Base-by-base conservation (phyloP, 2,329 filamentous ascomycete genomes). In the Dothideomycetes sp. region DNA sequence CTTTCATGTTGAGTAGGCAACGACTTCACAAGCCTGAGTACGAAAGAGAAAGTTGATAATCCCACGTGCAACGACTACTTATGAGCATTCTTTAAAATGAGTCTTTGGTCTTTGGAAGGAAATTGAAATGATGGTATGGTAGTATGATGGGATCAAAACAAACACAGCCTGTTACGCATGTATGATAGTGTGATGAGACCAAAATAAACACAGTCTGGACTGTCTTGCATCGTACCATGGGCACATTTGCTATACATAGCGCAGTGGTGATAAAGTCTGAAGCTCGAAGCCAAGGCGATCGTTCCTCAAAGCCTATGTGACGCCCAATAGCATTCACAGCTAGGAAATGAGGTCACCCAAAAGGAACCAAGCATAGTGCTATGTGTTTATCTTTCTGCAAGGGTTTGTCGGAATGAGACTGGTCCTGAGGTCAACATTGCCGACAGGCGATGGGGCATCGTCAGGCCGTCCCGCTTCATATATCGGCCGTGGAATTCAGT, bases 21-120 rank as follows among this genome's bases (percentile, higher is more conserved):
- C 17, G 17, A 22, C 31, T 24, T 42, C n/a, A 34, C 33, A 34
- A 34, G 38, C 30, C 16, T 17, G 27, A 40, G 10, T 30, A 31
- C 30, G 32, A 34, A 32, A 37, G n/a, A 37, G 31, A 44, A 40
- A 44, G 31, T 42, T 41, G 31, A 36, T 37, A 19, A 9, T 17
- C 17, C 5, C 31, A n/a, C 36, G 17, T 19, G 27, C 22, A 33
- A 18, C 27, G 34, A 38, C 8, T 30, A 15, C n/a, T 34, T 38
- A 22, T 11, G 14, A 27, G 14, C 43, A 39, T 16, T 35, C 14
- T 4, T 19, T 14, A 29, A 37, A 19, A 16, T 32, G n/a, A n/a
- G n/a, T n/a, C n/a, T n/a, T n/a, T n/a, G n/a, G n/a, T n/a, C n/a
- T n/a, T n/a, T n/a, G n/a, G n/a, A n/a, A n/a, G n/a, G n/a, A n/a